phyloP scores from a whole-genome alignment of 2,329 filamentous ascomycete genomes.

The Fusarium goolgardi region DNA sequence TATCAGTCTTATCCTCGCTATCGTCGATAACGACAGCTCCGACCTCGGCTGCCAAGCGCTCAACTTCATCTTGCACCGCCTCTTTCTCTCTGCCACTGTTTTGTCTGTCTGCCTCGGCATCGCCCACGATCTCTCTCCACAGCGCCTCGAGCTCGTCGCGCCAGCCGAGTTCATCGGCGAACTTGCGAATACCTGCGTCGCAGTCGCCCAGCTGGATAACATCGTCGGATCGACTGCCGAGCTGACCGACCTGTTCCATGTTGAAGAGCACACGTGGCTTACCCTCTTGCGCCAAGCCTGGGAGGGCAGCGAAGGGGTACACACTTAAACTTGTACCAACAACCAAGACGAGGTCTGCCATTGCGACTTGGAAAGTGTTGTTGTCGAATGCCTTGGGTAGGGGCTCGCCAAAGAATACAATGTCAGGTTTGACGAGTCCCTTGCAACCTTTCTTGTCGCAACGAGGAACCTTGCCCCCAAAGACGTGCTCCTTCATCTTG shows the following conservation, averaged over 20 bases:
- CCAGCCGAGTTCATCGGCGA: slow-evolving; percentile 89
- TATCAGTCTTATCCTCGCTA: slow-evolving; percentile 30
- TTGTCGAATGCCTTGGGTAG: slow-evolving; percentile 58
- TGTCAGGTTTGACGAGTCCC: slow-evolving; percentile 91
- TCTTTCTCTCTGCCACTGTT: slow-evolving; percentile 50
- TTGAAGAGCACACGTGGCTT: slow-evolving; percentile 89
- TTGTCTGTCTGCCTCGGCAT: slow-evolving; percentile 66
- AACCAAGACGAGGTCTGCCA: slow-evolving; percentile 82
- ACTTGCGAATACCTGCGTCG: slow-evolving; percentile 80
- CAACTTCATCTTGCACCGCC: slow-evolving; percentile 60
- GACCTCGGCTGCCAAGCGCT: slow-evolving; percentile 53
- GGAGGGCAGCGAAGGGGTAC: slow-evolving; percentile 88
- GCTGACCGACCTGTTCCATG: slow-evolving; percentile 80
- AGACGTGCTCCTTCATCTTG: slow-evolving; percentile 77
- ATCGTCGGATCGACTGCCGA: slow-evolving; percentile 84
- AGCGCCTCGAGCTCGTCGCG: slow-evolving; percentile 79
- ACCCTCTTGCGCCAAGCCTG: slow-evolving; percentile 68
- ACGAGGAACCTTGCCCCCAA: slow-evolving; percentile 73
- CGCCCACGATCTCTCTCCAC: slow-evolving; percentile 77
- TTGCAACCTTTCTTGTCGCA: slow-evolving; percentile 73
- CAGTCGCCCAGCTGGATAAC: slow-evolving; percentile 86
- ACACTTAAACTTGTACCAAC: slow-evolving; percentile 91
- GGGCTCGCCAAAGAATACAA: slow-evolving; percentile 90
- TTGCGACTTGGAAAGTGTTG: slow-evolving; percentile 59
- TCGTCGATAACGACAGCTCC: slow-evolving; percentile 51